Evolutionary conservation across 2,329 filamentous ascomycete species (phyloP), one percentile per base, ranked within the genome.

Genomic region (Aspergillus puulaauensis): DNA sequence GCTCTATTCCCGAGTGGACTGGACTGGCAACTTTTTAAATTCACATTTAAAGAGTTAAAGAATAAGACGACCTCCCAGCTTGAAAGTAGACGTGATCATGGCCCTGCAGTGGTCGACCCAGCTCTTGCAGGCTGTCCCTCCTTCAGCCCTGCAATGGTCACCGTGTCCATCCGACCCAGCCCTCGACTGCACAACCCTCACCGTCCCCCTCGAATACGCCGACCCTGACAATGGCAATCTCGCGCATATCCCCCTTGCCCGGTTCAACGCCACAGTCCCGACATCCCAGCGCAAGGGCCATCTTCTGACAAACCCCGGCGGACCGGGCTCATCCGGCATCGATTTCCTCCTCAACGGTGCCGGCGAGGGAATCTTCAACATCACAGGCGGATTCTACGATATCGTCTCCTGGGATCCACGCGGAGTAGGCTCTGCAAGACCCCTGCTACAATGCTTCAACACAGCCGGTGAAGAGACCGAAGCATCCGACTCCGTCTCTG

Each of bases 381-480:
- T 54, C 12, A 46, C 52, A 8, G 43, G 31, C 11, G 55, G 55
- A 2, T 39, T 40, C 6, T 57, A 57, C 9, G 55, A 57, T n/a
- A 49, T 57, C 2, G 27, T 54, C 6, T 47, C 43, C 2, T 57
- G 55, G 55, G 55, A 57, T 14, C 55, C 55, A n/a, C 55, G 55
- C 24, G 55, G 55, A 2, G 50, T 53, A 2, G 50, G 55, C 8
- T 41, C 41, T 3, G 49, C 55, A 23, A 33, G 7, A 6, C 55
- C 55, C 2, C 44, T 57, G 6, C 37, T 57, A 6, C 49, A 48
- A 14, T 57, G 55, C n/a, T 54, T 47, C 24, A 8, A 43, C 2
- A 49, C 43, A 3, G 15, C 37, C 8, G 55, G 55, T 6, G 44
- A 54, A n/a, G 55, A 57, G 14, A 6, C 9, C 2, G 33, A 24